Evolutionary conservation across 495 filamentous ascomycete genomes (phyloP).

Genomic region (Podospora pseudopauciseta): DNA sequence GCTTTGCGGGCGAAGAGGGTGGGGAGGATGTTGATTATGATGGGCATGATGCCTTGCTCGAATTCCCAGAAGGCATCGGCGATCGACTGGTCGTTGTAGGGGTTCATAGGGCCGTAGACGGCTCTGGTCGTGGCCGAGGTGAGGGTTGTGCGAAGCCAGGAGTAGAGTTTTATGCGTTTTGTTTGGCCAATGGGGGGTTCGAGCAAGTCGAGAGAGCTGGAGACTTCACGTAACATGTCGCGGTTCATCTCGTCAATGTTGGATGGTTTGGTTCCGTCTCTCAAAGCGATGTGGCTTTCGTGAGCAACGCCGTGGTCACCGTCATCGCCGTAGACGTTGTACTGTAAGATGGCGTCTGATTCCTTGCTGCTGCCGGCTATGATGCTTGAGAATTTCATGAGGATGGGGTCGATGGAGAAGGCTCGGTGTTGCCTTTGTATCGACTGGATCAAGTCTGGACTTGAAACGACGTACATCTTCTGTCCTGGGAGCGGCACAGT

Average conservation of each 20-base stretch:
- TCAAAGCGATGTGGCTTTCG: conserved; percentile 33
- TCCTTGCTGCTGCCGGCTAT: conserved; percentile 32
- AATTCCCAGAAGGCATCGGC: conserved; percentile 48
- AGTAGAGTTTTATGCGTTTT: conserved; percentile 14
- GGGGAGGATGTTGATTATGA: conserved; percentile 36
- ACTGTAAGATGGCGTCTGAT: conserved; percentile 11
- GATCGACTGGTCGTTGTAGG: conserved; percentile 40
- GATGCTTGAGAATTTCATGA: conserved; percentile 33
- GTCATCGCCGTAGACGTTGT: not conserved
- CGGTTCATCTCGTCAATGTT: conserved; percentile 38
- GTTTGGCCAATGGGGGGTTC: conserved; percentile 9
- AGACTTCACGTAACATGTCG: conserved; percentile 32
- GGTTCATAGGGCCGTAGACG: conserved; percentile 50
- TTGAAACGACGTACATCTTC: conserved; percentile 39
- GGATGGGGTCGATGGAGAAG: conserved; percentile 40
- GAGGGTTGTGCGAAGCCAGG: conserved; percentile 44
- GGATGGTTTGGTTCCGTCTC: conserved; percentile 24
- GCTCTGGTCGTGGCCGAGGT: conserved; percentile 48
- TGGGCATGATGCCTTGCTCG: conserved; percentile 37
- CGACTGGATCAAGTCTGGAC: conserved; percentile 33
- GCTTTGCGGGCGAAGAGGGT: conserved; percentile 42
- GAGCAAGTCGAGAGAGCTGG: conserved; percentile 13
- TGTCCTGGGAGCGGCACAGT: conserved; percentile 34
- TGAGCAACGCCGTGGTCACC: conserved; percentile 32
- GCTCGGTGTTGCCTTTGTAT: conserved; percentile 33